A percentile compares a stretch with the other conserved stretches of the same genome.
Conservation (phyloP, 768 basidiomycete genomes). For the Cystofilobasidium ferigula region DNA sequence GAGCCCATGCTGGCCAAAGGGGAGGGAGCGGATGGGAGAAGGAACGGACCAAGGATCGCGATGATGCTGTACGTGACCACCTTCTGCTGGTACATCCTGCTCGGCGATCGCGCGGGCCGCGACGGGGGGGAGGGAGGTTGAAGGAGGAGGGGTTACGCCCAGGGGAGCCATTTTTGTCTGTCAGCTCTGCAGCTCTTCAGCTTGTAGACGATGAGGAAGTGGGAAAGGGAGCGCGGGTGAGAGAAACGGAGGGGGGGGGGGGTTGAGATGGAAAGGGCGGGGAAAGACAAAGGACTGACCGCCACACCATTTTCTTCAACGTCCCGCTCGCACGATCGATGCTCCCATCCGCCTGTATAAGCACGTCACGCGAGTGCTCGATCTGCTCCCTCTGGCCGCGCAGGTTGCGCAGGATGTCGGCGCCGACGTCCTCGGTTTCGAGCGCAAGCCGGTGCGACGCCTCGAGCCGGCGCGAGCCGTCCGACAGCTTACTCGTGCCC, state of each 20-base stretch:
- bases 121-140: neutral
- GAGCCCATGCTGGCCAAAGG: neutral
- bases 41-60: conserved; percentile 51
- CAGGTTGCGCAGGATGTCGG: conserved; percentile 78
- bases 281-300: conserved; percentile 47
- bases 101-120: conserved; percentile 21
- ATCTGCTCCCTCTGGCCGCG: conserved; percentile 85
- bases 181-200: conserved; percentile 17
- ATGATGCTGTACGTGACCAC: conserved; percentile 79
- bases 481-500: conserved; percentile 66
- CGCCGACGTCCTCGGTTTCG: conserved; percentile 91
- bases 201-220: conserved; percentile 31
- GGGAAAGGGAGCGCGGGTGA: conserved; percentile 21
- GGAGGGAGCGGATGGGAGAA: conserved; percentile 51
- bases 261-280: conserved; percentile 7
- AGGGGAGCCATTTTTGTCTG: conserved; percentile 17
- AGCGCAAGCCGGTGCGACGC: conserved; percentile 85
- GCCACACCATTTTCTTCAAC: conserved; percentile 86
- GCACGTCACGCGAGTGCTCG: conserved; percentile 77
- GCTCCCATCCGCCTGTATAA: conserved; percentile 71
- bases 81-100: conserved; percentile 94
- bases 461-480: conserved; percentile 66
- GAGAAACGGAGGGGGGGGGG: neutral
- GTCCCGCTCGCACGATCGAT: conserved; percentile 88
- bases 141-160: conserved; percentile 3